Base-by-base conservation (phyloP, 1,284 basidiomycete genomes). In the Malassezia vespertilionis region DNA sequence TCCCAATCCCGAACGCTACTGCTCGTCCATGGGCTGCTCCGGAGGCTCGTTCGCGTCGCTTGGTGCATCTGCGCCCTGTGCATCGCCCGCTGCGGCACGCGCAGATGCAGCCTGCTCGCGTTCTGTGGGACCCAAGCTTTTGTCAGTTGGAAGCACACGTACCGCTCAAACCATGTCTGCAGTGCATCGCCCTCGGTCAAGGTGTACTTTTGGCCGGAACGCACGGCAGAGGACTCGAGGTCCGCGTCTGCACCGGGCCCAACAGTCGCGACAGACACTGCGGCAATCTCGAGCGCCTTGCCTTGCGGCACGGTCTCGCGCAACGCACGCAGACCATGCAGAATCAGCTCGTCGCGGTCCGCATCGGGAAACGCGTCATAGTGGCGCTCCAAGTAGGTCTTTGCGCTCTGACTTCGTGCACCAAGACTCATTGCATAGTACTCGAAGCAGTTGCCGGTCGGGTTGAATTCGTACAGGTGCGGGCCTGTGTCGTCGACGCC, bases 371-470 rank as follows among this genome's bases (percentile, higher is more conserved):
- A 96, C 60, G 78, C 79, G 68, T 88, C 84, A 64, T 82, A 90
- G 71, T 96, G 82, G 71, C 84, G 84, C 76, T 99, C 93, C 23
- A 99, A 77, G 72, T 97, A 97, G 7, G 93, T 99, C 76, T 96
- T 97, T 44, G 93, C 91, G 61, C 86, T 90, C 74, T 97, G 93
- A 72, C 83, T 87, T 39, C 93, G 80, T 14, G 93, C 93, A 41
- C 93, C 93, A 72, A 99, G 96, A 23, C 87, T 90, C 81, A 96
- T 93, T 34, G 93, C 93, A 70, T 83, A 89, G 75, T 96, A 99
- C 73, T 97, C 93, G 71, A 91, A 95, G 40, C 88, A 88, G 69
- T 88, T 93, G 22, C 93, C 93, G 0, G 90, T 86, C 0, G 93
- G 93, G 1, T 86, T 89, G 75, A 99, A 97, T 73, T 97, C 93